These are phyloP conservation scores for Paratinospora sagittata DNA, from an alignment of 164 flowering plant genomes.

Conservation along the genomic window DNA sequence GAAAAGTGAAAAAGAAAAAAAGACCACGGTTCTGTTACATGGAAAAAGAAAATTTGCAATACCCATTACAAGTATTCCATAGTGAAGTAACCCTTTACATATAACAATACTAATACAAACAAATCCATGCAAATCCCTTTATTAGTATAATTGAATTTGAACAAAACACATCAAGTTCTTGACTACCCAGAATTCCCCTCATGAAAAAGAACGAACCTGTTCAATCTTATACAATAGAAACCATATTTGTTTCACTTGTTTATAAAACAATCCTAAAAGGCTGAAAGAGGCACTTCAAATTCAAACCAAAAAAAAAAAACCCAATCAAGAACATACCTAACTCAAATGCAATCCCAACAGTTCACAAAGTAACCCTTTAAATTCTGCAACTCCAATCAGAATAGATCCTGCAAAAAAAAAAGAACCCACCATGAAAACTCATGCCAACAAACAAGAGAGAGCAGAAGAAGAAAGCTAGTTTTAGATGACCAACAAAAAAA, in stretches of 20 bases:
- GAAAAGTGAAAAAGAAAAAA: too few species aligned
- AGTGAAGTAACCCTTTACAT: too few species aligned
- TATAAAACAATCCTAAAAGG: not conserved
- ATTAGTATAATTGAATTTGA: too few species aligned
- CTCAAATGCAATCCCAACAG: constrained; percentile 5
- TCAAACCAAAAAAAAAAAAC: not conserved
- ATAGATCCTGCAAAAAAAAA: too few species aligned
- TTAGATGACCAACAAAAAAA: constrained; percentile 2
- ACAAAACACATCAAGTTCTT: not conserved
- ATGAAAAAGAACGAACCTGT: not conserved
- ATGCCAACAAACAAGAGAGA: constrained; percentile 4
- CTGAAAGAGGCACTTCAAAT: not conserved
- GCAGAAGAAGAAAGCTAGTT: not conserved
- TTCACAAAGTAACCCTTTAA: too few species aligned
- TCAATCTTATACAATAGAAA: not conserved
- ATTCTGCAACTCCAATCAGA: constrained; percentile 3
- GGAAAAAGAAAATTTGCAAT: too few species aligned
- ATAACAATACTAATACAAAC: too few species aligned
- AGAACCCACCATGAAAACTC: too few species aligned
- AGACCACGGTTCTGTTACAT: too few species aligned
- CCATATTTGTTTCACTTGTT: not conserved
- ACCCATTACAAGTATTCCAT: too few species aligned
- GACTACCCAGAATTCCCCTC: not conserved
- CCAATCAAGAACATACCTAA: constrained; percentile 1
- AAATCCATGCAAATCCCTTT: too few species aligned